Conservation (phyloP, 1,139 yeast species). For the Saccharomyces hybrid region DNA sequence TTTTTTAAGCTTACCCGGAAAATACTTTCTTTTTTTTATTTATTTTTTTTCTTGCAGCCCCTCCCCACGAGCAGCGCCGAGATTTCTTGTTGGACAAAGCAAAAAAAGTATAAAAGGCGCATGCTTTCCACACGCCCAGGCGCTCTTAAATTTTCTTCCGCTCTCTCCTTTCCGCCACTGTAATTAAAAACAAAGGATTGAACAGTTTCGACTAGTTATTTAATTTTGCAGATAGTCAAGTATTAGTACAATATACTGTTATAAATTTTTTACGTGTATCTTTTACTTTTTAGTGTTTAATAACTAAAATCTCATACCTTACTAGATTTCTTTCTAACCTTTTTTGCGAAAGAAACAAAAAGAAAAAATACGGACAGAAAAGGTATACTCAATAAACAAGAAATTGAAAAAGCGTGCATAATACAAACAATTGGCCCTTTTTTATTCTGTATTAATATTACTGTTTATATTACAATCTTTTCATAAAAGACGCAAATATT, state of each 20-base stretch:
- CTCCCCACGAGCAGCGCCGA: neutral
- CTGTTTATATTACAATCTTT: conserved; percentile 1
- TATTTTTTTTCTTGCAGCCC: neutral
- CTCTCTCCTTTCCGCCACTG: neutral
- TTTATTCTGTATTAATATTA: neutral
- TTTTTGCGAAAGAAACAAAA: neutral
- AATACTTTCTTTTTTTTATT: neutral
- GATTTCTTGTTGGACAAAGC: neutral
- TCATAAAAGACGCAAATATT: conserved; percentile 1
- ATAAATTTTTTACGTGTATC: neutral
- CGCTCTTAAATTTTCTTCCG: neutral
- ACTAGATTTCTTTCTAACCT: neutral
- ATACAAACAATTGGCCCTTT: neutral
- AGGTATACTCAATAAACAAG: neutral
- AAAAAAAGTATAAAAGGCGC: conserved; percentile 1
- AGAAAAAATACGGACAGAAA: neutral
- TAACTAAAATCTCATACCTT: neutral
- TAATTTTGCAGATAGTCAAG: neutral
- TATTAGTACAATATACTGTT: neutral
- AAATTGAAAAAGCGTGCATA: neutral
- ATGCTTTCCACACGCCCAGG: neutral
- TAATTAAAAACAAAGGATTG: neutral
- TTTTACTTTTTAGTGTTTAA: neutral
- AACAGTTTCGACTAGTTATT: neutral
- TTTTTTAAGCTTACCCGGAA: neutral